phyloP scores from a whole-genome alignment of 1,284 basidiomycete genomes.

The Blastosporella zonata region DNA sequence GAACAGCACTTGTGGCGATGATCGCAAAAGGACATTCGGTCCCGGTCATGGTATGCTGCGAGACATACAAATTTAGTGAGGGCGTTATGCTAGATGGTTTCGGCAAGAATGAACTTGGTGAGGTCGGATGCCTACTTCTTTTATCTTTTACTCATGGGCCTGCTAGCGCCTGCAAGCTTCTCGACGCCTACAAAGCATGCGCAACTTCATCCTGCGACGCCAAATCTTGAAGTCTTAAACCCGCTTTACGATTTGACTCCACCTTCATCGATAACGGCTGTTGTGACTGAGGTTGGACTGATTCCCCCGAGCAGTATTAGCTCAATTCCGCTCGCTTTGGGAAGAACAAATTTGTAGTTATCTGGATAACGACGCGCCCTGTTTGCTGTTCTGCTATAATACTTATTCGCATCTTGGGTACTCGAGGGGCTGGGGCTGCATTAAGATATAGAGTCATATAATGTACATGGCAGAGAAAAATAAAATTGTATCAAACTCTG shows the following conservation, averaged over 20 bases:
- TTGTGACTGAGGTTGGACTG: slow-evolving; percentile 92
- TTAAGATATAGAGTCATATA: slow-evolving; percentile 8
- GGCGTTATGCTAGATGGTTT: slow-evolving; percentile 92
- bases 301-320: slow-evolving; percentile 86
- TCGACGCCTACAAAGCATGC: slow-evolving; percentile 31
- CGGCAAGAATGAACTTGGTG: slow-evolving; percentile 93
- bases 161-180: slow-evolving; percentile 23
- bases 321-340: slow-evolving; percentile 74
- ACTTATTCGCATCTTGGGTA: slow-evolving; percentile 6
- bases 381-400: slow-evolving; percentile 9
- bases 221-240: slow-evolving; percentile 72
- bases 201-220: slow-evolving; percentile 29
- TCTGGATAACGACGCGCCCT: slow-evolving; percentile 1
- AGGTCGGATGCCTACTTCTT: slow-evolving; percentile 18
- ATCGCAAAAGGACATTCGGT: slow-evolving; percentile 87
- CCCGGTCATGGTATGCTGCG: slow-evolving; percentile 95
- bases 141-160: slow-evolving; percentile 15
- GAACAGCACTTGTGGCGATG: slow-evolving; percentile 96
- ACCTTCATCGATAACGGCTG: slow-evolving; percentile 87
- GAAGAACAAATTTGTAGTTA: slow-evolving; percentile 45
- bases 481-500: not conserved
- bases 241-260: slow-evolving; percentile 92
- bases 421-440: slow-evolving; percentile 1
- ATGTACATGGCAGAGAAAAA: slow-evolving; percentile 6
- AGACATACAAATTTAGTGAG: slow-evolving; percentile 98